Conservation (phyloP, 768 basidiomycete species). For the Inosperma sp. region DNA sequence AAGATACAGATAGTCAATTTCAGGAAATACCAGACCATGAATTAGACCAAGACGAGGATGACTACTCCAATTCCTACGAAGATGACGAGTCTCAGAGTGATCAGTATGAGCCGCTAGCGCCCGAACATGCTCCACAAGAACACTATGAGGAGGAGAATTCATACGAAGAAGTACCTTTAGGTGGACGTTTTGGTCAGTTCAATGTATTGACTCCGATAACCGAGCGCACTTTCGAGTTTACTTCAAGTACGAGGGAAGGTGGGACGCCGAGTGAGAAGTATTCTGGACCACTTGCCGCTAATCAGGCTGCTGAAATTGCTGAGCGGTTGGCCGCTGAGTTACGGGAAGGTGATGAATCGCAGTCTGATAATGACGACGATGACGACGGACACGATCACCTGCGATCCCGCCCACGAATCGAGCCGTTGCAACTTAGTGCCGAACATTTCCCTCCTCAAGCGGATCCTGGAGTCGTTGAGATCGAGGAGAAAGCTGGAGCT, state of each 20-base stretch:
- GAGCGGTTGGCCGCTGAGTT: slow-evolving; percentile 51
- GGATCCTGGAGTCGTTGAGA: slow-evolving; percentile 25
- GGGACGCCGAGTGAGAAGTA: slow-evolving; percentile 39
- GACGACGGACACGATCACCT: slow-evolving; percentile 23
- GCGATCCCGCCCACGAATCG: slow-evolving; percentile 20
- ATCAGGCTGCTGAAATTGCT: slow-evolving; percentile 49
- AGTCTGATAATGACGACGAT: slow-evolving; percentile 27
- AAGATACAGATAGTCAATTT: slow-evolving; percentile 19
- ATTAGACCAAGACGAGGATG: slow-evolving; percentile 28
- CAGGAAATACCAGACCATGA: slow-evolving; percentile 30
- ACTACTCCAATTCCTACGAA: slow-evolving; percentile 27
- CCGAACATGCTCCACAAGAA: slow-evolving; percentile 26
- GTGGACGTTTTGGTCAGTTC: slow-evolving; percentile 76
- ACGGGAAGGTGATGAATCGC: slow-evolving; percentile 32
- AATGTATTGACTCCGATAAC: slow-evolving; percentile 98
- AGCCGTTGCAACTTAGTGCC: slow-evolving; percentile 28
- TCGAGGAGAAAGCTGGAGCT: slow-evolving; percentile 60
- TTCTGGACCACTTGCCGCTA: slow-evolving; percentile 33
- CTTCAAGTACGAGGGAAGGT: slow-evolving; percentile 52
- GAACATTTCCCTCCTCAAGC: slow-evolving; percentile 21
- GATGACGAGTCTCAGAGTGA: slow-evolving; percentile 29
- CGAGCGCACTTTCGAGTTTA: slow-evolving; percentile 85
- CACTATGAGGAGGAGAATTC: slow-evolving; percentile 38
- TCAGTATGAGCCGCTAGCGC: slow-evolving; percentile 30
- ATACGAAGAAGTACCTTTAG: slow-evolving; percentile 51